Evolutionary conservation across 257 asterid species (phyloP).

Genomic region (Solanum pennellii): DNA sequence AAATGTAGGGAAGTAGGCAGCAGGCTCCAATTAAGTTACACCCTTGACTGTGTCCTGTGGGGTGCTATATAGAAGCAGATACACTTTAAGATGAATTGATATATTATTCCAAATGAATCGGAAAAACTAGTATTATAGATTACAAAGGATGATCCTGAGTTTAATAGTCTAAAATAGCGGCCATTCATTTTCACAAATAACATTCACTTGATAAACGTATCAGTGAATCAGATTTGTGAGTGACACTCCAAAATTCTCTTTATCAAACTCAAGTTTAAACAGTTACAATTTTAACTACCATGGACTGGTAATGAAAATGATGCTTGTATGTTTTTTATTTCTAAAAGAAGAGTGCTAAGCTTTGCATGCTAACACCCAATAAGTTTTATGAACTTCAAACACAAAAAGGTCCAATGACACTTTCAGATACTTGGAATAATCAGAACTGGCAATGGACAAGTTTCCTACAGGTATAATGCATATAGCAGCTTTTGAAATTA

Average conservation of each 20-base stretch:
- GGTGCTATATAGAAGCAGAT: constrained; percentile 58
- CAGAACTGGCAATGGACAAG: not conserved
- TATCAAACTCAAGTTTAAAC: not conserved
- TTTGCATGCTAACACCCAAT: not conserved
- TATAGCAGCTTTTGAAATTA: not conserved
- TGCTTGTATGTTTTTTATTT: not conserved
- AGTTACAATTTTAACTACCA: not conserved
- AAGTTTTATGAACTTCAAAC: not conserved
- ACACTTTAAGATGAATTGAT: constrained; percentile 26
- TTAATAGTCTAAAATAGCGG: not conserved
- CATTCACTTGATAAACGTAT: not conserved
- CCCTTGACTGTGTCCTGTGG: constrained; percentile 46
- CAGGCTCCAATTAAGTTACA: constrained; percentile 63
- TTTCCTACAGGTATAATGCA: not conserved
- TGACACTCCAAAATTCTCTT: not conserved
- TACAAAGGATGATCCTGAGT: not conserved
- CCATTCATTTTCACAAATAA: not conserved
- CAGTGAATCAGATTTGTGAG: not conserved
- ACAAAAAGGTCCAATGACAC: not conserved
- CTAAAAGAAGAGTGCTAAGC: not conserved
- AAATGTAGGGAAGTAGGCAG: constrained; percentile 76
- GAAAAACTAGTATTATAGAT: not conserved
- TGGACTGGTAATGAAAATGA: not conserved
- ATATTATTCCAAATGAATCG: constrained; percentile 3
- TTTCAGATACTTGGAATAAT: not conserved